phyloP scores from a whole-genome alignment of 2,329 filamentous ascomycete genomes.

The Botrytis porri region DNA sequence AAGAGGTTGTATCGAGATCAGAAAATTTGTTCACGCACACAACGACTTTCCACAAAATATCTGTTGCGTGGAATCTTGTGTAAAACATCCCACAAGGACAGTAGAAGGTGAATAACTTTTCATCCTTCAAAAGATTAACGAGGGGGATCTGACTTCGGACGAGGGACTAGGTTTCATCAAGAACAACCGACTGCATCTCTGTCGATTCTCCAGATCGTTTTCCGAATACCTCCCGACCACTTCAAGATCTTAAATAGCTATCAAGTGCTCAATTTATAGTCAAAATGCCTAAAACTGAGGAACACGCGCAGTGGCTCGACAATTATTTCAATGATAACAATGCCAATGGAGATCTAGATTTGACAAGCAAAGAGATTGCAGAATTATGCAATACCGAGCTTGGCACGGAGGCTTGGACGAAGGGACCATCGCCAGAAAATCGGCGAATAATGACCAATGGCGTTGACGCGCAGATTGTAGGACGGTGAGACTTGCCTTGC shows the following conservation, averaged over 20 bases:
- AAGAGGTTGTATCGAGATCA: not conserved
- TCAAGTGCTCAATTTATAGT: not conserved
- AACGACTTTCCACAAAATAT: not conserved
- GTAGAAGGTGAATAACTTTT: not conserved
- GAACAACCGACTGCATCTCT: not conserved
- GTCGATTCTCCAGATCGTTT: not conserved
- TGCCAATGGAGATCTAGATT: not conserved
- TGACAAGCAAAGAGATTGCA: not conserved
- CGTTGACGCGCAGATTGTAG: not conserved
- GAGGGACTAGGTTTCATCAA: not conserved
- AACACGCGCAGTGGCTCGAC: not conserved
- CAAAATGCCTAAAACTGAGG: not conserved
- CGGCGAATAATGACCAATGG: not conserved
- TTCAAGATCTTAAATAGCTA: not conserved
- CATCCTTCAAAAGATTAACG: not conserved
- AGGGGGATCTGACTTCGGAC: not conserved
- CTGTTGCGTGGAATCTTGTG: not conserved
- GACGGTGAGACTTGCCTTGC: not conserved
- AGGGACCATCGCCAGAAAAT: not conserved
- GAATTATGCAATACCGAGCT: not conserved
- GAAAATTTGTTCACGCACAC: not conserved
- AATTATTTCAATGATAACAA: not conserved
- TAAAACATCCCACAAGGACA: not conserved
- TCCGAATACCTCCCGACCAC: not conserved
- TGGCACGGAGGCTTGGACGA: not conserved